These are phyloP conservation scores for Gossypium davidsonii DNA, from an alignment of 441 rosid species.

Conservation along the genomic window DNA sequence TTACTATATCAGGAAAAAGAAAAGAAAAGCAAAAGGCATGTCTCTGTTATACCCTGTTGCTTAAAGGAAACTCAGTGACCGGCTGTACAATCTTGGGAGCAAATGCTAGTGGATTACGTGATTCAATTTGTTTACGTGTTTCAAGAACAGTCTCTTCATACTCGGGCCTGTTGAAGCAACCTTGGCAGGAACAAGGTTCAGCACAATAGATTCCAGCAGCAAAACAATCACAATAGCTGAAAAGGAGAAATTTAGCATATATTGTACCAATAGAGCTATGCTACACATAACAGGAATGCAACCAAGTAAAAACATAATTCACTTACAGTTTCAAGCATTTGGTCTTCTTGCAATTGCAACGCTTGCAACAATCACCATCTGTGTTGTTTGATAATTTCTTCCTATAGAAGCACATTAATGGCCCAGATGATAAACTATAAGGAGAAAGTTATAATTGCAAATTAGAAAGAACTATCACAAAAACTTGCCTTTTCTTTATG, in stretches of 20 bases:
- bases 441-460: slow-evolving; percentile 6
- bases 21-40: background rate
- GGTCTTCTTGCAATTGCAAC: slow-evolving; percentile 60
- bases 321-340: slow-evolving; percentile 71
- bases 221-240: slow-evolving; percentile 73
- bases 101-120: slow-evolving; percentile 62
- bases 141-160: slow-evolving; percentile 46
- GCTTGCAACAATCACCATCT: slow-evolving; percentile 44
- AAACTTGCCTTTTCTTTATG: slow-evolving; percentile 45
- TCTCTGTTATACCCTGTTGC: slow-evolving; percentile 18
- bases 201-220: slow-evolving; percentile 56
- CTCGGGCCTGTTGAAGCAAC: slow-evolving; percentile 57
- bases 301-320: slow-evolving; percentile 6
- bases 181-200: slow-evolving; percentile 53
- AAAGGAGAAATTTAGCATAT: background rate
- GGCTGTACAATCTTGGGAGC: slow-evolving; percentile 50
- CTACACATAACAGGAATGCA: background rate
- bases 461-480: background rate
- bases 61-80: slow-evolving; percentile 21
- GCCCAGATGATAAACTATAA: background rate
- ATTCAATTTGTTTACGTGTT: slow-evolving; percentile 48
- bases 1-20: slow-evolving; percentile 5
- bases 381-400: slow-evolving; percentile 28
- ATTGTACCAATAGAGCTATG: background rate
- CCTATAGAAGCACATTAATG: slow-evolving; percentile 23